A percentile compares a stretch with the other conserved stretches of the same genome.
Conservation (phyloP, 2,329 filamentous ascomycete genomes). For the Aspergillus clavatus region DNA sequence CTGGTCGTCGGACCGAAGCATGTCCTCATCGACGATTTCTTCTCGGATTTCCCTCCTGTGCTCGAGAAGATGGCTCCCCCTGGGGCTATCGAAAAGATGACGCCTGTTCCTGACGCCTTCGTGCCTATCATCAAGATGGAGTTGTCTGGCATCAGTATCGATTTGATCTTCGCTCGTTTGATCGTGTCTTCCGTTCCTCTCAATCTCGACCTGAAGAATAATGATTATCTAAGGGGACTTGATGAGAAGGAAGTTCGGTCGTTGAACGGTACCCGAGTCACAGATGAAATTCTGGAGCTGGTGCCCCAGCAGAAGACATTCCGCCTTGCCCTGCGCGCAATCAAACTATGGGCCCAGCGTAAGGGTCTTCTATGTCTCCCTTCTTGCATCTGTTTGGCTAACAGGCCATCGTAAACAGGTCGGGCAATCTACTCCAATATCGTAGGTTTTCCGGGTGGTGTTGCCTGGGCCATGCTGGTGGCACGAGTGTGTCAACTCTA, state of each 20-base stretch:
- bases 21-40: conserved; percentile 85
- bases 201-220: conserved; percentile 73
- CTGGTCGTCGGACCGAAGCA: conserved; percentile 88
- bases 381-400: neutral
- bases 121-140: conserved; percentile 98
- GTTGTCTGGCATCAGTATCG: conserved; percentile 84
- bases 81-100: conserved; percentile 78
- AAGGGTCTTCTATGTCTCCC: conserved; percentile 15
- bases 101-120: conserved; percentile 81
- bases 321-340: conserved; percentile 77
- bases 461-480: conserved; percentile 97
- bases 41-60: conserved; percentile 76
- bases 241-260: conserved; percentile 83
- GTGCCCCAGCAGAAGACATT: conserved; percentile 90
- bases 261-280: conserved; percentile 90
- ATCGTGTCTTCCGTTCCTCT: conserved; percentile 66
- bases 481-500: conserved; percentile 95
- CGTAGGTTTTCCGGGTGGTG: conserved; percentile 91
- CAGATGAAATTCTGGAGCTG: conserved; percentile 81
- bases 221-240: conserved; percentile 75
- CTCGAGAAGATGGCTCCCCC: conserved; percentile 70
- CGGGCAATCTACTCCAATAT: conserved; percentile 94
- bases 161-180: conserved; percentile 82
- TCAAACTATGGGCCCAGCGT: conserved; percentile 93
- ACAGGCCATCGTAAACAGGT: conserved; percentile 33